Evolutionary conservation across 306 rosid species (phyloP).

Genomic region (Glycine latifolia): DNA sequence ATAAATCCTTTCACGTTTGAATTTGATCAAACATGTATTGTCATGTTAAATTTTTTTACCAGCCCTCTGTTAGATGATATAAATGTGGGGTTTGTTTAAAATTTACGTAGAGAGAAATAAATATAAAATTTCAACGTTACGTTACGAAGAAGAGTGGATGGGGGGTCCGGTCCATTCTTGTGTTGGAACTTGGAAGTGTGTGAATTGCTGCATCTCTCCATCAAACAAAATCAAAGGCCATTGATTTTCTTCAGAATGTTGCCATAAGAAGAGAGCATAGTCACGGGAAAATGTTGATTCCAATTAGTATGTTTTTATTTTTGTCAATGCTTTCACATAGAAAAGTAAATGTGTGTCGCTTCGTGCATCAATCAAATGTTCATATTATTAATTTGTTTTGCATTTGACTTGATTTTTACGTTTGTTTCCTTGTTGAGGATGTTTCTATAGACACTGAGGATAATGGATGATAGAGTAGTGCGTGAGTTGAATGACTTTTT

Average conservation of each 20-base stretch:
- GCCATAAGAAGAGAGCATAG: neutral
- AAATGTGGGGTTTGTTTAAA: neutral
- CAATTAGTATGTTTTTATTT: slow-evolving; percentile 35
- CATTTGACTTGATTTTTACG: slow-evolving; percentile 27
- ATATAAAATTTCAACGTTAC: neutral
- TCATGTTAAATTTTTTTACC: neutral
- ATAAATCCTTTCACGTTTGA: neutral
- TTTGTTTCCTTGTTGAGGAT: slow-evolving; percentile 28
- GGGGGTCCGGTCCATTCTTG: slow-evolving; percentile 7
- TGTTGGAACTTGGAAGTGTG: slow-evolving; percentile 17
- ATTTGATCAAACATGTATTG: neutral
- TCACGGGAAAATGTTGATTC: slow-evolving; percentile 10
- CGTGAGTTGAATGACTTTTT: slow-evolving; percentile 38
- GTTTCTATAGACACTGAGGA: slow-evolving; percentile 11
- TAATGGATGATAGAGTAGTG: slow-evolving; percentile 3
- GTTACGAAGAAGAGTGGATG: neutral
- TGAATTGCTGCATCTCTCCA: slow-evolving; percentile 12
- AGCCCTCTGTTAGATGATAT: neutral
- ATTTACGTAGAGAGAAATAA: neutral
- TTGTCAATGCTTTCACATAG: slow-evolving; percentile 46
- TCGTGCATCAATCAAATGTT: slow-evolving; percentile 38
- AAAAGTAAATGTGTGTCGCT: slow-evolving; percentile 21
- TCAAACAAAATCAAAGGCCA: slow-evolving; percentile 28
- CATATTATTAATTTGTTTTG: slow-evolving; percentile 38
- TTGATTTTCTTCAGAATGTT: slow-evolving; percentile 16